Conservation (phyloP, 495 filamentous ascomycete genomes). For the Penicillium coffeae region DNA sequence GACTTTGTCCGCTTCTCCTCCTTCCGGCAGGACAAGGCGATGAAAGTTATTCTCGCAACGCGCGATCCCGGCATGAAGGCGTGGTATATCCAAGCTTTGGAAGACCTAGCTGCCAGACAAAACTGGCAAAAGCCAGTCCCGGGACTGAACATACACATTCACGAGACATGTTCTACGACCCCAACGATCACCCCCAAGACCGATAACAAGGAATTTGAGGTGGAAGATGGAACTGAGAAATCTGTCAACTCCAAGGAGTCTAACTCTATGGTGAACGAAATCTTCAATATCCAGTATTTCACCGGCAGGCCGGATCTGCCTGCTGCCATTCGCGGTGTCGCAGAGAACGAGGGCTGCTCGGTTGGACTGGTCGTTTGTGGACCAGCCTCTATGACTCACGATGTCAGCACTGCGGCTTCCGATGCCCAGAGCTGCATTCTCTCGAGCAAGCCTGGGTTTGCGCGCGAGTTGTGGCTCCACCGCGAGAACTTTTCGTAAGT, state of each 20-base stretch:
- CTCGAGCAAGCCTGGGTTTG: constrained; percentile 5
- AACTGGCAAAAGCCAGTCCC: constrained; percentile 3
- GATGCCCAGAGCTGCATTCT: constrained; percentile 12
- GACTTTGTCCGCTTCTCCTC: constrained; percentile 16
- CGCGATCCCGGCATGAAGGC: constrained; percentile 20
- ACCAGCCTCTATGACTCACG: constrained; percentile 18
- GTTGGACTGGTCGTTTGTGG: constrained; percentile 18
- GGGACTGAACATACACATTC: constrained; percentile 14
- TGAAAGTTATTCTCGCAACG: constrained; percentile 25
- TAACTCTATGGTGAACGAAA: constrained; percentile 1
- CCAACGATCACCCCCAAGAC: not conserved
- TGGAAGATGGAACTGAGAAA: not conserved
- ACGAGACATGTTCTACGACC: constrained; percentile 10
- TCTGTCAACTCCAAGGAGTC: constrained; percentile 10
- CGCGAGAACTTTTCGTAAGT: constrained; percentile 23
- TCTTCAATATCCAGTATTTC: constrained; percentile 13
- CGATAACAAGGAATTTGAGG: not conserved
- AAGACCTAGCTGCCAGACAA: constrained; percentile 17
- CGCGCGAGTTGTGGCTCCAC: constrained; percentile 21
- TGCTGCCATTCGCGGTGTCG: not conserved
- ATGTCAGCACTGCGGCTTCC: constrained; percentile 16
- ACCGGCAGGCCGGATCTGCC: constrained; percentile 14
- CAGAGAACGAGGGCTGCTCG: constrained; percentile 6
- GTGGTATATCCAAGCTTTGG: constrained; percentile 22
- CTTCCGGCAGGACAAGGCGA: not conserved